Conservation (phyloP, 176 grass and related monocot species). For the Themeda triandra region DNA sequence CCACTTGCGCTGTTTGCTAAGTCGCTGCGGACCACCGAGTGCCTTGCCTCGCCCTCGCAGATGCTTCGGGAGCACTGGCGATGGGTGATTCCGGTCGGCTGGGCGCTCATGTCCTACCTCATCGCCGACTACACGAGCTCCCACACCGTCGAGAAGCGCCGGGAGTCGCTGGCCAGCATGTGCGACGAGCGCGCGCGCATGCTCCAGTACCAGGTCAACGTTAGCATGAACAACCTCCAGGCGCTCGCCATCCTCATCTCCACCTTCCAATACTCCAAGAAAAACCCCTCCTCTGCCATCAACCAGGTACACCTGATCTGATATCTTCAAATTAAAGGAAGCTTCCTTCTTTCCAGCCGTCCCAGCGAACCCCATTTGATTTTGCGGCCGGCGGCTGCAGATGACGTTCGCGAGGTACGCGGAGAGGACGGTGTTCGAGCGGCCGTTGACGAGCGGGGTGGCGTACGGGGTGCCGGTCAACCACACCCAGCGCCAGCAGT, state of each 20-base stretch:
- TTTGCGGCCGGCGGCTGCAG: neutral
- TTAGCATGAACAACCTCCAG: conserved; percentile 87
- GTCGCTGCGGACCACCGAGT: too few relatives aligned
- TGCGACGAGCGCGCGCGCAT: conserved; percentile 84
- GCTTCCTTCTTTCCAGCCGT: too few relatives aligned
- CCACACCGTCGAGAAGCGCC: conserved; percentile 44
- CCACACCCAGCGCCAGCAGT: conserved; percentile 68
- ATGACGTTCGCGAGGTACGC: conserved; percentile 21
- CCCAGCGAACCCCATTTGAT: too few relatives aligned
- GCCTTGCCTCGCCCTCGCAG: too few relatives aligned
- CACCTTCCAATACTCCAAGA: conserved; percentile 77
- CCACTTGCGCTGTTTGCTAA: too few relatives aligned
- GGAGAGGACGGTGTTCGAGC: conserved; percentile 93
- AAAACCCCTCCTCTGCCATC: conserved; percentile 27
- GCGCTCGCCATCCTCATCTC: conserved; percentile 79
- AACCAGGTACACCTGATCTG: too few relatives aligned
- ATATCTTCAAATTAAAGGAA: too few relatives aligned
- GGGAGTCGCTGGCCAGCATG: conserved; percentile 68
- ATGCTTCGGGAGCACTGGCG: too few relatives aligned
- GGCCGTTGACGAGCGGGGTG: conserved; percentile 90
- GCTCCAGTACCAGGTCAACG: conserved; percentile 91
- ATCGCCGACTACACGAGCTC: neutral
- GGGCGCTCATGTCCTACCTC: too few relatives aligned
- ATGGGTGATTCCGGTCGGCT: too few relatives aligned
- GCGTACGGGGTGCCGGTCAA: conserved; percentile 36